Base-by-base conservation (phyloP, 345 rosid genomes). In the Cardamine chenopodiifolia region DNA sequence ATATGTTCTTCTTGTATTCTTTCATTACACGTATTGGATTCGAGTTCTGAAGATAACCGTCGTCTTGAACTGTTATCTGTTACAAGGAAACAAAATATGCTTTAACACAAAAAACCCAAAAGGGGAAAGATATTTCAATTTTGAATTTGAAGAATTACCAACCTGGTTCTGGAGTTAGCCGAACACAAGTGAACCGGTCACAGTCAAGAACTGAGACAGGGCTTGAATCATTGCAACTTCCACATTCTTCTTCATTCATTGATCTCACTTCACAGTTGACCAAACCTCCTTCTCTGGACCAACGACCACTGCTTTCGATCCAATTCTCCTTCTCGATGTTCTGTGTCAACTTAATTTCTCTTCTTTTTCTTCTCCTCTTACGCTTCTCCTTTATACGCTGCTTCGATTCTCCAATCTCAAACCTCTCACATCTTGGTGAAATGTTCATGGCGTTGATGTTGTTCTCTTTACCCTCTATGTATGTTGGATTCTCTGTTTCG, bases 161-260 rank as follows among this genome's bases (percentile, higher is more conserved):
- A 87, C 88, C 88, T 79, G 84, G 73, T 69, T 45, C 26, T 8
- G 84, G 75, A 58, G 68, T 45, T 34, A 79, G 74, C 61, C 66
- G 82, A 73, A 82, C 81, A 72, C 70, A 64, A 39, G 70, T 12
- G 75, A 81, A 86, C 70, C 73, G 82, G 68, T 81, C 83, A 60
- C 82, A 86, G 77, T 85, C 97, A 78, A 90, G 96, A 82, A 90
- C 98, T 2, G 96, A 93, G 81, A 93, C 92, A 14, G 97, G 98
- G 82, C 97, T 93, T 3, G 84, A 85, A 40, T 88, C 88, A 76
- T 90, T 65, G 77, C 82, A 83, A 81, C 83, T 77, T 60, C 72
- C 86, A 26, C 68, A 71, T 34, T 87, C 93, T 26, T 81, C 75
- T 22, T 65, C 72, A 3, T 59, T 85, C 20, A 66, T 76, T 53